Percentiles rank a stretch among this genome's conserved stretches.
Conservation (phyloP, 352 stramenopile genomes). For the Phytophthora colocasiae region DNA sequence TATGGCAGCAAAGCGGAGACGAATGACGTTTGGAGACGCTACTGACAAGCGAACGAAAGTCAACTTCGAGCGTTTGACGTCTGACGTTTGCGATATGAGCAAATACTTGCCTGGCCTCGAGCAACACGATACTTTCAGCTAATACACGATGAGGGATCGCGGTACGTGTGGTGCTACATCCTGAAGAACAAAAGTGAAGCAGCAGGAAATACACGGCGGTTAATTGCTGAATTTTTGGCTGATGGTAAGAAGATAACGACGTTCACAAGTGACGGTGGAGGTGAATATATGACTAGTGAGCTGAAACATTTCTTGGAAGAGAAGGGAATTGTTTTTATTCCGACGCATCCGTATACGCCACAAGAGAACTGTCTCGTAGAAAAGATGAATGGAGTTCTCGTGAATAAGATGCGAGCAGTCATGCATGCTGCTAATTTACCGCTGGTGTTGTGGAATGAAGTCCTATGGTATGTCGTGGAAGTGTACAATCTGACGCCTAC, state of each 20-base stretch:
- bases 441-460: background rate
- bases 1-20: conserved; percentile 4
- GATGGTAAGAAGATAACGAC: background rate
- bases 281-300: conserved; percentile 3
- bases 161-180: background rate
- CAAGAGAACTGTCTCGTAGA: too few species aligned
- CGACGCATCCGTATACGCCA: too few species aligned
- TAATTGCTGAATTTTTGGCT: conserved; percentile 3
- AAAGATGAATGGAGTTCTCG: too few species aligned
- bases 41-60: background rate
- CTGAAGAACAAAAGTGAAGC: conserved; percentile 1
- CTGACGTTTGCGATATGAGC: background rate
- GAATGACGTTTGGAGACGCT: conserved; percentile 7
- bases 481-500: background rate
- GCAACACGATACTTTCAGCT: too few species aligned
- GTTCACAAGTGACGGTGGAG: conserved; percentile 12
- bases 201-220: background rate
- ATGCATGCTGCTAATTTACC: background rate
- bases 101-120: too few species aligned
- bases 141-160: too few species aligned
- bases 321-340: too few species aligned
- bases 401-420: background rate
- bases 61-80: conserved; percentile 8
- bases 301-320: background rate
- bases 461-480: background rate